A percentile compares a stretch with the other conserved stretches of the same genome.
Conservation (phyloP, 257 asterid species). For the Lavandula angustifolia region DNA sequence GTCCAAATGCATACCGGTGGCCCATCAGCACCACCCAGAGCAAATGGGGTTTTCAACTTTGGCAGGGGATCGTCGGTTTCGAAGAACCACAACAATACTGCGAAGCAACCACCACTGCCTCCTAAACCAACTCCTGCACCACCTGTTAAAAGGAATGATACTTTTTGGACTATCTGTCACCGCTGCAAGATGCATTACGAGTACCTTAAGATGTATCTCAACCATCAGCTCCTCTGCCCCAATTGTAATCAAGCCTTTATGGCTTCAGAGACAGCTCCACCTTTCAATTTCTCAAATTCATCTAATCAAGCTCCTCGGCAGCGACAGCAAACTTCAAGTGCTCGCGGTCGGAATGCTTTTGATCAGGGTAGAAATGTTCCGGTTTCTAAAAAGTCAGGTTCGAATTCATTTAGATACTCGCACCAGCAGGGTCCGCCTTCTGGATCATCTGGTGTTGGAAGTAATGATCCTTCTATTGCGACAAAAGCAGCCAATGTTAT, state of each 20-base stretch:
- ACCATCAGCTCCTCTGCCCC: constrained; percentile 26
- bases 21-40: constrained; percentile 43
- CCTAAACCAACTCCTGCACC: constrained; percentile 18
- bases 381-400: constrained; percentile 39
- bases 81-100: constrained; percentile 4
- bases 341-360: constrained; percentile 26
- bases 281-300: constrained; percentile 20
- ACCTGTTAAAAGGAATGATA: constrained; percentile 19
- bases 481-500: constrained; percentile 56
- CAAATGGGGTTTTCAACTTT: constrained; percentile 22
- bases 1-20: constrained; percentile 41
- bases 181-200: constrained; percentile 31
- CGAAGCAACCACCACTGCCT: constrained; percentile 17
- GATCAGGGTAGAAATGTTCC: constrained; percentile 37
- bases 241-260: constrained; percentile 26
- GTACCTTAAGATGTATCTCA: constrained; percentile 23
- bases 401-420: constrained; percentile 22
- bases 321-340: constrained; percentile 15
- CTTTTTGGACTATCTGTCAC: constrained; percentile 36
- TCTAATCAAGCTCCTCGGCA: constrained; percentile 24
- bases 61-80: constrained; percentile 22
- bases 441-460: constrained; percentile 36
- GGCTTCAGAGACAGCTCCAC: constrained; percentile 29
- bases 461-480: constrained; percentile 50
- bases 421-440: constrained; percentile 38